Base-by-base conservation (phyloP, 2,329 filamentous ascomycete genomes). In the Lasiodiplodia citricola region DNA sequence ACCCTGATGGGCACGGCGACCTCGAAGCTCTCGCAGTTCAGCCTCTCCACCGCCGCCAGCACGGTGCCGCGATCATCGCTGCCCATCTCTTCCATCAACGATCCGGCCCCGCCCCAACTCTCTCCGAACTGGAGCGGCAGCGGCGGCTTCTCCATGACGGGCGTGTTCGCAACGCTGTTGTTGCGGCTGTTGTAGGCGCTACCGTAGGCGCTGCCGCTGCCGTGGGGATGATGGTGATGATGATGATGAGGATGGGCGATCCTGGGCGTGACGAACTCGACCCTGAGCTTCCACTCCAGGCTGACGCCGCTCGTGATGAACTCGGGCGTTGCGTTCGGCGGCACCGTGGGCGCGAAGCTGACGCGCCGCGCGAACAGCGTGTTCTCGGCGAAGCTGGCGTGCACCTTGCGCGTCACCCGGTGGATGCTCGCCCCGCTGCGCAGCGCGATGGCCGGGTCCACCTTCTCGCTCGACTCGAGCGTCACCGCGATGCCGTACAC, bases 271-370 rank as follows among this genome's bases (percentile, higher is more conserved):
- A 97, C 94, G 80, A 99, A 99, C 80, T 98, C 94, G 69, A 99
- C 89, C 1, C 93, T 86, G 41, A 99, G 84, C 78, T 91, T 92
- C 96, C 96, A 99, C 72, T 93, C 91, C 31, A 97, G 83, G 71
- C 88, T 92, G 4, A 99, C 88, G 2, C 94, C 94, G 70, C 90
- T 97, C 0, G 96, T 99, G 57, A 96, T 87, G 73, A 99, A 97
- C 71, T 96, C 94, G 0, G 96, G 96, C 0, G 94, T 97, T 0
- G 93, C 94, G 16, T 86, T 86, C 21, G 91, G 87, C 0, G 96
- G 96, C 60, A 99, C 94, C 0, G 92, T 91, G 0, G 94, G 92
- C 10, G 86, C 90, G 75, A 98, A 97, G 7, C 92, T 88, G 25
- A 95, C 85, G 62, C 93, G 87, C 8, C 91, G 87, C 2, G 94